These are phyloP conservation scores for Penicillium sp. DNA, from an alignment of 2,329 filamentous ascomycete genomes.

Conservation along the genomic window DNA sequence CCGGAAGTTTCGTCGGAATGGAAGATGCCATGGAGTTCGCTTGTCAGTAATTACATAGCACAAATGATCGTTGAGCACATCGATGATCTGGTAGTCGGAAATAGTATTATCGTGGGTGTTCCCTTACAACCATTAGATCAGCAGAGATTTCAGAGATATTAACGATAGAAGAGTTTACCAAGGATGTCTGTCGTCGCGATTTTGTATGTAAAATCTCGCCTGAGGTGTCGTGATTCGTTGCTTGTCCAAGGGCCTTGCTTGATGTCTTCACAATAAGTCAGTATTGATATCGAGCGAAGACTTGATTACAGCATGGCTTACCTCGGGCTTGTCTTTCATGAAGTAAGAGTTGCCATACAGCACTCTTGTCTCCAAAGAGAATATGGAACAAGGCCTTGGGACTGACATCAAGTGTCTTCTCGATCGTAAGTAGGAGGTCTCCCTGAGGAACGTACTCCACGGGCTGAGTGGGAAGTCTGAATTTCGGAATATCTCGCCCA, in stretches of 20 bases:
- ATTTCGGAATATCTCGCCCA: slow-evolving; percentile 61
- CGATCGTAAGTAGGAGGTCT: slow-evolving; percentile 72
- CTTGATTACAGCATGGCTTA: slow-evolving; percentile 25
- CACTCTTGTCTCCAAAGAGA: slow-evolving; percentile 93
- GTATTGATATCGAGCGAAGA: slow-evolving; percentile 13
- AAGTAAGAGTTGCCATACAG: slow-evolving; percentile 88
- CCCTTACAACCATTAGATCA: slow-evolving; percentile 27
- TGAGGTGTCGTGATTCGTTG: slow-evolving; percentile 68
- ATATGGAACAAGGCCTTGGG: slow-evolving; percentile 95
- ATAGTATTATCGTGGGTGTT: slow-evolving; percentile 61
- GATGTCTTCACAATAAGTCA: slow-evolving; percentile 55
- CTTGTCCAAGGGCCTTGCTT: slow-evolving; percentile 83
- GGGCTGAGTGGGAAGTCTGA: slow-evolving; percentile 78
- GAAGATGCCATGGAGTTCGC: slow-evolving; percentile 77
- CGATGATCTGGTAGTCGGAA: slow-evolving; percentile 82
- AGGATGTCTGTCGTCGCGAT: slow-evolving; percentile 68
- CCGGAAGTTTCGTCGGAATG: slow-evolving; percentile 75
- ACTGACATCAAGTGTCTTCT: slow-evolving; percentile 84
- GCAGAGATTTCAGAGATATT: not conserved
- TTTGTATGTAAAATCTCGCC: slow-evolving; percentile 78
- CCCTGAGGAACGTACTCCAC: slow-evolving; percentile 82
- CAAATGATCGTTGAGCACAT: slow-evolving; percentile 75
- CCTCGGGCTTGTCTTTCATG: slow-evolving; percentile 73
- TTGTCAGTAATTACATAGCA: slow-evolving; percentile 68
- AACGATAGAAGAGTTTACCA: slow-evolving; percentile 45